A percentile compares a stretch with the other conserved stretches of the same genome.
These are phyloP conservation scores for Chaetomium fimeti DNA, from an alignment of 495 filamentous ascomycete species.

Conservation along the genomic window DNA sequence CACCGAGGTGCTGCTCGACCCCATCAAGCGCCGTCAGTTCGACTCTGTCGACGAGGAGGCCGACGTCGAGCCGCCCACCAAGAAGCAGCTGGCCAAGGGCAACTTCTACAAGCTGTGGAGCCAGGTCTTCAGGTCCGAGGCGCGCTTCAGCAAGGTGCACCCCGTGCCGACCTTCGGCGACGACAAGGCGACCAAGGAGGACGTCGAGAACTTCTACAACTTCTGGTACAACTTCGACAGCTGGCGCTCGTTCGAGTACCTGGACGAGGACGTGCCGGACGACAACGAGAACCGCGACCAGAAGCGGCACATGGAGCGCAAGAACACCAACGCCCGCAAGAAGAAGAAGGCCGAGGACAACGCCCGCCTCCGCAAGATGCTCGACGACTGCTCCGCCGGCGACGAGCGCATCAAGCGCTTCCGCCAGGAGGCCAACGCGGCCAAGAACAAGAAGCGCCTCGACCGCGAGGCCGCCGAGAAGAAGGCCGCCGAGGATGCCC, in stretches of 20 bases:
- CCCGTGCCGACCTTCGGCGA: constrained; percentile 83
- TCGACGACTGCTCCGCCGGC: constrained; percentile 75
- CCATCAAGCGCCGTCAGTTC: constrained; percentile 88
- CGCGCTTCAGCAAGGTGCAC: constrained; percentile 83
- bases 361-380: constrained; percentile 77
- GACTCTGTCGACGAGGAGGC: constrained; percentile 94
- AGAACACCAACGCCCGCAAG: constrained; percentile 94
- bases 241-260: constrained; percentile 96
- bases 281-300: constrained; percentile 99
- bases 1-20: constrained; percentile 88
- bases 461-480: constrained; percentile 91
- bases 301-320: constrained; percentile 95
- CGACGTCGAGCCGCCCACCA: constrained; percentile 83
- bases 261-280: constrained; percentile 97
- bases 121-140: constrained; percentile 82
- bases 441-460: constrained; percentile 87
- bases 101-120: constrained; percentile 95
- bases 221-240: constrained; percentile 99
- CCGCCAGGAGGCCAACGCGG: constrained; percentile 81
- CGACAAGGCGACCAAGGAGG: constrained; percentile 79
- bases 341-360: constrained; percentile 99
- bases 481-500: constrained; percentile 74
- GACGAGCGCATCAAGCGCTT: constrained; percentile 98
- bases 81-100: constrained; percentile 80
- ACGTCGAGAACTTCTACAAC: constrained; percentile 95